phyloP scores from a whole-genome alignment of 2,329 filamentous ascomycete species.

The Cryphonectria parasitica region DNA sequence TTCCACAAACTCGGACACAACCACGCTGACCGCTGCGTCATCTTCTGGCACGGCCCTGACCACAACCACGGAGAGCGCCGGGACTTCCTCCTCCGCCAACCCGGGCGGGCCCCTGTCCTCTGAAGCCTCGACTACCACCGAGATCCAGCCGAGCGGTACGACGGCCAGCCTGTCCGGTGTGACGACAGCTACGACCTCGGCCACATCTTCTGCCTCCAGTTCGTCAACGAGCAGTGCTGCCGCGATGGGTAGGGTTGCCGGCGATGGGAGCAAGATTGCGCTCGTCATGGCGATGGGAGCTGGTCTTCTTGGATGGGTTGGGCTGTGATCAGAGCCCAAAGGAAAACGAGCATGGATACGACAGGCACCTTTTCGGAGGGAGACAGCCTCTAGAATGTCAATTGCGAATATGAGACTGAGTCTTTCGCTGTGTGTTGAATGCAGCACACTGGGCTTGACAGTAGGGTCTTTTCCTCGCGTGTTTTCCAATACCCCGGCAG shows the following conservation, averaged over 20 bases:
- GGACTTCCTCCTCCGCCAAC: background rate
- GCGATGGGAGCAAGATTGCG: slow-evolving; percentile 16
- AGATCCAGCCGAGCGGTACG: slow-evolving; percentile 16
- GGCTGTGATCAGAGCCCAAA: background rate
- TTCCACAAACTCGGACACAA: background rate
- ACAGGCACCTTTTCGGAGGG: background rate
- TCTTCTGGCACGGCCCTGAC: slow-evolving; percentile 1
- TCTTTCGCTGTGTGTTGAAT: background rate
- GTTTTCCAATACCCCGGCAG: slow-evolving; percentile 3
- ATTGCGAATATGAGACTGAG: background rate
- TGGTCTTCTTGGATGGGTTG: slow-evolving; percentile 24
- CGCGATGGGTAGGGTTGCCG: background rate
- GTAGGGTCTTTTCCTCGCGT: background rate
- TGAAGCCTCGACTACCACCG: slow-evolving; percentile 16
- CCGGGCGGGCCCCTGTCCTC: slow-evolving; percentile 14
- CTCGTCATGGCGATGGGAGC: slow-evolving; percentile 25
- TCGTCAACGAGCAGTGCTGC: slow-evolving; percentile 8
- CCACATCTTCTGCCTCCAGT: slow-evolving; percentile 1
- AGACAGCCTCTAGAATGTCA: background rate
- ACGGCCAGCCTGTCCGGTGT: slow-evolving; percentile 11
- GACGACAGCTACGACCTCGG: background rate
- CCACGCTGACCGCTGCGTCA: slow-evolving; percentile 1
- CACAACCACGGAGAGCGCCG: background rate
- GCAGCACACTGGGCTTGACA: background rate
- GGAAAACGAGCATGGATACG: background rate